Conservation (phyloP, 2,329 filamentous ascomycete species). For the Fusarium sp. region DNA sequence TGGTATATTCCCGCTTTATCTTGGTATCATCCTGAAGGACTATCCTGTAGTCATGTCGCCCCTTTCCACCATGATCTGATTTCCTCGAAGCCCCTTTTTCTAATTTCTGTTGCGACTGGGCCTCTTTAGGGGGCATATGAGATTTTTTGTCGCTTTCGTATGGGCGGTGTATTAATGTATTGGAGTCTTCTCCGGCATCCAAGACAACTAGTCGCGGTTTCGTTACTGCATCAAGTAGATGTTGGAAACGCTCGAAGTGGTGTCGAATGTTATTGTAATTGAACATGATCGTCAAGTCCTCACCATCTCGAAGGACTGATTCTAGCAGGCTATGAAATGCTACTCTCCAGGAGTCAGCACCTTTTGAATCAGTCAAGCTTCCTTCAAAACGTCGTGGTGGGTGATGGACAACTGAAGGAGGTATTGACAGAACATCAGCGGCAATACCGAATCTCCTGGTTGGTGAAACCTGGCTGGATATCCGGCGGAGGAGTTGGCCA, state of each 20-base stretch:
- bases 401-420: constrained; percentile 27
- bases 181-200: constrained; percentile 63
- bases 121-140: neutral
- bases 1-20: constrained; percentile 1
- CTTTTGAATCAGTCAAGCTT: constrained; percentile 39
- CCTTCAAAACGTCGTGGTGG: constrained; percentile 38
- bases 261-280: constrained; percentile 66
- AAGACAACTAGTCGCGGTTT: constrained; percentile 65
- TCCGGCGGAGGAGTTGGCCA: constrained; percentile 58
- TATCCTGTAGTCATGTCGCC: neutral
- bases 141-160: constrained; percentile 14
- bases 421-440: constrained; percentile 43
- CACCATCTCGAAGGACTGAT: constrained; percentile 67
- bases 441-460: constrained; percentile 60
- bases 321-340: constrained; percentile 70
- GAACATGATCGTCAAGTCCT: constrained; percentile 69
- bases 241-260: constrained; percentile 62
- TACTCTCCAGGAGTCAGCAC: constrained; percentile 61
- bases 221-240: constrained; percentile 64
- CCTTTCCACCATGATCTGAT: neutral
- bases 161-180: constrained; percentile 57
- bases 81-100: neutral
- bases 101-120: constrained; percentile 5
- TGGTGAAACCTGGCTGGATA: constrained; percentile 59
- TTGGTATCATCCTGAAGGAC: constrained; percentile 8